phyloP scores from a whole-genome alignment of 2,329 filamentous ascomycete genomes.

The Fusarium burgessii region DNA sequence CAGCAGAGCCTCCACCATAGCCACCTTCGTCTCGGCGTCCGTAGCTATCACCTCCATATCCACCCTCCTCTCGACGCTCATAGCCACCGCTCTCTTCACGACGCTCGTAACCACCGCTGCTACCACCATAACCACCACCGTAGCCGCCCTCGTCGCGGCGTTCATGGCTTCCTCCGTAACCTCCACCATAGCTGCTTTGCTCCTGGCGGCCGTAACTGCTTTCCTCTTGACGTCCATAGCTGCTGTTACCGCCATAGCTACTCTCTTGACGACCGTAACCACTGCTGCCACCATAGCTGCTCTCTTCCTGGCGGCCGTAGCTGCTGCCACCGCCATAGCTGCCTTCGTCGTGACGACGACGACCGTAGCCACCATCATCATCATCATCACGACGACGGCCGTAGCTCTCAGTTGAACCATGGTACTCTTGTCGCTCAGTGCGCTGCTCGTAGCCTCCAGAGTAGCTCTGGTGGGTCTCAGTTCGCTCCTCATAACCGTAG shows the following conservation, averaged over 20 bases:
- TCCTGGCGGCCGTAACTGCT: slow-evolving; percentile 24
- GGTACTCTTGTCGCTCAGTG: slow-evolving; percentile 65
- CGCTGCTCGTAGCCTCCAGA: slow-evolving; percentile 67
- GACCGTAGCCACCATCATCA: slow-evolving; percentile 2
- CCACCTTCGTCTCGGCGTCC: slow-evolving; percentile 48
- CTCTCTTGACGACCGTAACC: slow-evolving; percentile 9
- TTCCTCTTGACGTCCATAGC: slow-evolving; percentile 9
- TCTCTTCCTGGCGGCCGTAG: slow-evolving; percentile 15
- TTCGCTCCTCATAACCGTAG: slow-evolving; percentile 69
- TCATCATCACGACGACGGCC: slow-evolving; percentile 36
- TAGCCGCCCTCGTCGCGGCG: slow-evolving; percentile 33
- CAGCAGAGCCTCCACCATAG: slow-evolving; percentile 43
- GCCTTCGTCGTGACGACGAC: slow-evolving; percentile 3
- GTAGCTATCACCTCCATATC: slow-evolving; percentile 41
- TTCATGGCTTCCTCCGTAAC: slow-evolving; percentile 29
- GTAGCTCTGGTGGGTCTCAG: slow-evolving; percentile 63
- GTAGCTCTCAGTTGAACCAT: slow-evolving; percentile 51
- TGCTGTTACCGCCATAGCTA: slow-evolving; percentile 19
- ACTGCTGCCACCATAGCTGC: slow-evolving; percentile 18
- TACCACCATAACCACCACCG: slow-evolving; percentile 29
- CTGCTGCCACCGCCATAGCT: slow-evolving; percentile 25
- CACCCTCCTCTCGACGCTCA: slow-evolving; percentile 35
- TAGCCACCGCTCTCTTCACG: slow-evolving; percentile 36
- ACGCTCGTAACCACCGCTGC: slow-evolving; percentile 36
- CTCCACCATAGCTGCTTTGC: slow-evolving; percentile 18